Conservation (phyloP, 495 filamentous ascomycete species). For the Xylaria cubensis region DNA sequence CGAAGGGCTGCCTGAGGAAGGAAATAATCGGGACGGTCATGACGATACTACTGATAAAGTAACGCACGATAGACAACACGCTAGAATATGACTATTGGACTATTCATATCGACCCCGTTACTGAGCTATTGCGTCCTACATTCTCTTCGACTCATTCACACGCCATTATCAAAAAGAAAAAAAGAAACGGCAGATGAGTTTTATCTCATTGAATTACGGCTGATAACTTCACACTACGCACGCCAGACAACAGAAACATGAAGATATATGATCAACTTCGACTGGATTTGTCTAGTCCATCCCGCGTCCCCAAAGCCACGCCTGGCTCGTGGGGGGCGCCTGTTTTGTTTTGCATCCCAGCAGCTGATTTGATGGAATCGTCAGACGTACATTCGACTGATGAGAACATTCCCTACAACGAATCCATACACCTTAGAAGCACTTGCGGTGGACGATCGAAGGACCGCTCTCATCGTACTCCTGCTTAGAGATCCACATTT, state of each 20-base stretch:
- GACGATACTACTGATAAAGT: not conserved
- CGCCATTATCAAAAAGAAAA: not conserved
- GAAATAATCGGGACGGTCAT: constrained; percentile 23
- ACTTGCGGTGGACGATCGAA: constrained; percentile 99
- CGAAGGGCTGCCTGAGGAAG: constrained; percentile 22
- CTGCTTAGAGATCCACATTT: constrained; percentile 99
- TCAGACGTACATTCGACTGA: constrained; percentile 18
- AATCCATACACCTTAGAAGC: constrained; percentile 86
- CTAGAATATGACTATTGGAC: not conserved
- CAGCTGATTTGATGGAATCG: constrained; percentile 25
- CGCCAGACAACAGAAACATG: constrained; percentile 41
- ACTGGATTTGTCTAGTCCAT: constrained; percentile 54
- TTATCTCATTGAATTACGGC: constrained; percentile 23
- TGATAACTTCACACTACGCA: constrained; percentile 35
- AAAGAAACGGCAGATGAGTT: not conserved
- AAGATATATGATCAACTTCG: constrained; percentile 57
- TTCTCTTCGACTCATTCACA: not conserved
- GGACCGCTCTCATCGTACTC: constrained; percentile 99
- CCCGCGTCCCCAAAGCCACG: constrained; percentile 43
- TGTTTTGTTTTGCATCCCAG: constrained; percentile 17
- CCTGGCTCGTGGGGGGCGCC: constrained; percentile 26
- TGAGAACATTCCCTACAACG: constrained; percentile 10
- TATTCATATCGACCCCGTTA: not conserved
- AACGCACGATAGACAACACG: constrained; percentile 7
- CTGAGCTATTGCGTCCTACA: too few species aligned